A percentile compares a stretch with the other conserved stretches of the same genome.
Evolutionary conservation across 1,139 yeast genomes (phyloP).

Genomic region (Saccharomycopsis hybrid): DNA sequence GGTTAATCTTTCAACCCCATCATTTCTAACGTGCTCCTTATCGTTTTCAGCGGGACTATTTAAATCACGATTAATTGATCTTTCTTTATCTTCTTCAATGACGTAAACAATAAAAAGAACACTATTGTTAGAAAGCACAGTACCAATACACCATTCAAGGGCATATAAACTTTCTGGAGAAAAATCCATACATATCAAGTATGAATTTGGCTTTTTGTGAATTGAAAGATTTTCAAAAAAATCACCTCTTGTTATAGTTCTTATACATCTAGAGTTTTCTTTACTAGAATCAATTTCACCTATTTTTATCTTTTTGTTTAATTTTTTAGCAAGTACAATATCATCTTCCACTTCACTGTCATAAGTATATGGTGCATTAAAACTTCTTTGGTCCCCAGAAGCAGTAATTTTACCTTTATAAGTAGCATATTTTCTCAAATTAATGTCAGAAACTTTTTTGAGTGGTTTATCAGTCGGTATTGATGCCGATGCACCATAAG

Average conservation of each 20-base stretch:
- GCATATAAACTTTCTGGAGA: conserved; percentile 85
- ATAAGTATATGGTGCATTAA: conserved; percentile 55
- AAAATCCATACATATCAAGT: conserved; percentile 71
- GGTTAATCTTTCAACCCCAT: conserved; percentile 57
- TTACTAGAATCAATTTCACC: conserved; percentile 57
- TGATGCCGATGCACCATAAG: no score
- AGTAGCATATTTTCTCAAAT: conserved; percentile 21
- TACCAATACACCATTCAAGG: conserved; percentile 84
- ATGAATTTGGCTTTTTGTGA: conserved; percentile 57
- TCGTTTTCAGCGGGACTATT: conserved; percentile 25
- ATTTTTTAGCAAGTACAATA: conserved; percentile 52
- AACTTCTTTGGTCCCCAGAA: conserved; percentile 23
- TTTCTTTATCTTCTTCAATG: conserved; percentile 54
- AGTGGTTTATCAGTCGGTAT: conserved; percentile 35
- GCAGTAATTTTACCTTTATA: conserved; percentile 24
- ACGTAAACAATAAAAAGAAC: conserved; percentile 77
- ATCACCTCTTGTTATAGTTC: conserved; percentile 68
- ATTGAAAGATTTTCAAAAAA: conserved; percentile 41
- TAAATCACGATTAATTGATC: conserved; percentile 7
- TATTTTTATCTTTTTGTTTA: conserved; percentile 54
- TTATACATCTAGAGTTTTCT: conserved; percentile 40
- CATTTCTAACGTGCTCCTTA: conserved; percentile 43
- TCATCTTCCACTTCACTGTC: conserved; percentile 67
- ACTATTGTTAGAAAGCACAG: conserved; percentile 78
- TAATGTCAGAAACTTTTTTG: conserved; percentile 32